Base-by-base conservation (phyloP, 2,329 filamentous ascomycete genomes). In the Exophiala sideris region DNA sequence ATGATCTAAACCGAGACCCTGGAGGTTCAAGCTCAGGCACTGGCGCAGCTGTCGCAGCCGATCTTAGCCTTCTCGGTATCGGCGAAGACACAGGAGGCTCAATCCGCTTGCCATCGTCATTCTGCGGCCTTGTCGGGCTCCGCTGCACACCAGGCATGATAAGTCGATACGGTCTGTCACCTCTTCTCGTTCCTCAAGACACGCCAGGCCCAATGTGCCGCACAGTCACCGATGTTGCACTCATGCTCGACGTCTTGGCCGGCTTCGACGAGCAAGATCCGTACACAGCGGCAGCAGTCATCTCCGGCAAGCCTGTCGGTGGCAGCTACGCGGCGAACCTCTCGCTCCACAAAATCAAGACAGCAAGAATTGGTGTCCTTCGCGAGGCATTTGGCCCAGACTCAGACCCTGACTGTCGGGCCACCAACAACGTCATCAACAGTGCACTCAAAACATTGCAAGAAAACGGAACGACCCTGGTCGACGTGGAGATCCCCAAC, bases 11-110 rank as follows among this genome's bases (percentile, higher is more conserved):
- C 1, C 77, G 86, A 14, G 86, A 83, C 0, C 83, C 84, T 0
- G 84, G 84, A 3, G 84, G 84, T 1, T 83, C 79, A 41, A 84
- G 81, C 29, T 83, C 83, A 9, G 84, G 84, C 0, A 83, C 80
- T 1, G 83, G 80, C 0, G 82, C 81, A 0, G 82, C 81, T 0
- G 71, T 87, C 24, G 82, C 79, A 11, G 72, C 77, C 2, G 81
- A 76, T 18, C 77, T 86, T 52, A 80, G 79, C 1, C 73, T 86
- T 0, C 72, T 83, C 2, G 82, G 79, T 0, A 80, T 79, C 8
- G 82, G 82, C 20, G 74, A 73, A n/a, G 76, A 79, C 39, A 76
- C 79, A 50, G 76, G 74, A 12, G 76, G 76, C 0, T 75, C 72
- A 18, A 74, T 79, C 14, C 68, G 76, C 1, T 71, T 78, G 0